These are phyloP conservation scores for Haematococcus sp. DNA, from an alignment of 139 green algal species.

Conservation along the genomic window DNA sequence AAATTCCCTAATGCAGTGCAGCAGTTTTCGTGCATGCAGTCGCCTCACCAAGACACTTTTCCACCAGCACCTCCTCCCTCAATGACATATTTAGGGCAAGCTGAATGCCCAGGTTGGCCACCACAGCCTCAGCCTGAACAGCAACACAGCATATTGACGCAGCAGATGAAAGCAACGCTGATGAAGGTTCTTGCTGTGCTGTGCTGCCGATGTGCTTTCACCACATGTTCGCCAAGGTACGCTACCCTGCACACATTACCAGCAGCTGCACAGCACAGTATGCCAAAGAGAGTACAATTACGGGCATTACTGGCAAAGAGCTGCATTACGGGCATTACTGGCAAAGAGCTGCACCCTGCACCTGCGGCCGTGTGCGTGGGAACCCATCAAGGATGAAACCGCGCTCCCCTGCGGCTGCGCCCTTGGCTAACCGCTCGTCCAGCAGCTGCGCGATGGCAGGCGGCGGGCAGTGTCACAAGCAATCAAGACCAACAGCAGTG, in stretches of 20 bases:
- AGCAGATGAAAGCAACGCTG: not conserved
- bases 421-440: slow-evolving; percentile 50
- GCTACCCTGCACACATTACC: no score
- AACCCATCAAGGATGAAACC: slow-evolving; percentile 97
- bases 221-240: no score
- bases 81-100: slow-evolving; percentile 88
- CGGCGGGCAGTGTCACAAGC: not conserved
- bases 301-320: no score
- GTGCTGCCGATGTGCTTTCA: no score
- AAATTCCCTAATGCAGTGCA: not conserved
- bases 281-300: no score
- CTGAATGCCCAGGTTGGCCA: slow-evolving; percentile 55
- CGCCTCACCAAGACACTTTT: slow-evolving; percentile 81
- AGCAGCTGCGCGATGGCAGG: slow-evolving; percentile 55
- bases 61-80: slow-evolving; percentile 87
- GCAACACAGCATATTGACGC: not conserved
- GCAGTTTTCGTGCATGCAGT: not conserved
- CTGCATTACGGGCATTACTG: no score
- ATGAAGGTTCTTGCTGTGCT: no score
- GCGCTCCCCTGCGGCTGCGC: slow-evolving; percentile 37
- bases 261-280: no score
- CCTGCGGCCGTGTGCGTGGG: slow-evolving; percentile 71
- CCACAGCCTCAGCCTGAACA: slow-evolving; percentile 69
- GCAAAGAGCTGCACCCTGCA: no score
- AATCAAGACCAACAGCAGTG: no score